A percentile compares a stretch with the other conserved stretches of the same genome.
phyloP scores from a whole-genome alignment of 164 flowering plant genomes.

The Vitis labrusca region DNA sequence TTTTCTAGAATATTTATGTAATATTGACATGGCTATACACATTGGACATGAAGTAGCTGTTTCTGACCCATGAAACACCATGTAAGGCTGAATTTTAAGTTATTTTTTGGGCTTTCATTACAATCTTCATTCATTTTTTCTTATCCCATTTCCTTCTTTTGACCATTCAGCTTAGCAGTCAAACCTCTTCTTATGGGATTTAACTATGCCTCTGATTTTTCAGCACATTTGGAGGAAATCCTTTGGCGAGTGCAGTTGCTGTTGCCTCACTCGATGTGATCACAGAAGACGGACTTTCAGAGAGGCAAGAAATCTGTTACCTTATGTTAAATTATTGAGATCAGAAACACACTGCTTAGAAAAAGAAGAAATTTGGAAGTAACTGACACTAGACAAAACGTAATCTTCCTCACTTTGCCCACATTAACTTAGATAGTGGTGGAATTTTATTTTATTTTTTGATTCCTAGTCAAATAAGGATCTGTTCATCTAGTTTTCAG shows the following conservation, averaged over 20 bases:
- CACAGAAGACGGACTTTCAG: constrained; percentile 76
- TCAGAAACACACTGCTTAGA: not conserved
- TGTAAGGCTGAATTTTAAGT: not conserved
- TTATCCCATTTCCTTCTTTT: not conserved
- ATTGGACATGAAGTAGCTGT: not conserved
- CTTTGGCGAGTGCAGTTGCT: constrained; percentile 92
- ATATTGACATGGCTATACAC: not conserved
- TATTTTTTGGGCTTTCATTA: not conserved
- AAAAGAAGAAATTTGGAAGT: not conserved
- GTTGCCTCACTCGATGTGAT: constrained; percentile 85
- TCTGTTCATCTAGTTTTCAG: no score
- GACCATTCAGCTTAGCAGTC: not conserved
- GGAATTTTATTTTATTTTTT: no score
- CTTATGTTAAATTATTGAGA: not conserved
- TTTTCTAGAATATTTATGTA: not conserved
- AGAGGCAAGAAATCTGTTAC: constrained; percentile 53
- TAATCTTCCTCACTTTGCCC: not conserved
- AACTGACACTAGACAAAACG: not conserved
- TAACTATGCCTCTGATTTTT: constrained; percentile 5
- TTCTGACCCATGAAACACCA: not conserved
- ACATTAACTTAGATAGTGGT: no score
- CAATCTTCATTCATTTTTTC: not conserved
- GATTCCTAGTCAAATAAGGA: no score
- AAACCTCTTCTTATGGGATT: not conserved
- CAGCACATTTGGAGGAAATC: constrained; percentile 98